These are phyloP conservation scores for Pulveroboletus ravenelii DNA, from an alignment of 768 basidiomycete species.

Conservation along the genomic window DNA sequence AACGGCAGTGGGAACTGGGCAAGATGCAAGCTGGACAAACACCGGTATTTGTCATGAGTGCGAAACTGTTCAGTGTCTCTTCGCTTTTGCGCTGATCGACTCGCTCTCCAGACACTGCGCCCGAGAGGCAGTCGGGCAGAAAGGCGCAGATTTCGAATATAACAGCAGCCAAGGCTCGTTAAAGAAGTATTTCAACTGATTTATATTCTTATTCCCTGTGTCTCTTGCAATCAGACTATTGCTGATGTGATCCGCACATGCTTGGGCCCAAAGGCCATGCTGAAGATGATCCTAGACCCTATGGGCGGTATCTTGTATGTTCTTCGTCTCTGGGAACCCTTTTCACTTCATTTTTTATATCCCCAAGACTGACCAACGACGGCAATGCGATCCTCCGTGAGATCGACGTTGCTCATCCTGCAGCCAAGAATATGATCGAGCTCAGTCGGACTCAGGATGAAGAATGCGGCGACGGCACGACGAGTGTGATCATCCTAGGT, in stretches of 20 bases:
- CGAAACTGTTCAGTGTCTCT: conserved; percentile 14
- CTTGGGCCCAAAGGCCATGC: conserved; percentile 95
- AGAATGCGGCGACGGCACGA: conserved; percentile 98
- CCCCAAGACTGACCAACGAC: conserved; percentile 84
- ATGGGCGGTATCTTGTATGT: conserved; percentile 97
- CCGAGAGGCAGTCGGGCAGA: conserved; percentile 88
- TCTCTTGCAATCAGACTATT: conserved; percentile 59
- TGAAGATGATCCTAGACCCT: conserved; percentile 99
- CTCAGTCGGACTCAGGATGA: conserved; percentile 97
- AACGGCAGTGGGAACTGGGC: background rate
- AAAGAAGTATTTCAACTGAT: no score
- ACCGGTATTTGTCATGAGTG: conserved; percentile 83
- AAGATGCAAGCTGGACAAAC: conserved; percentile 48
- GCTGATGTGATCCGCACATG: conserved; percentile 98
- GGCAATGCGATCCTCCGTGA: conserved; percentile 98
- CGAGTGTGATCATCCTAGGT: conserved; percentile 97
- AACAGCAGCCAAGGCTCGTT: conserved; percentile 85
- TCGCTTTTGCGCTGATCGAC: background rate
- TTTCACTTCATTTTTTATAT: background rate
- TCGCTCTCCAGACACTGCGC: conserved; percentile 68
- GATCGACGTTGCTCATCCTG: conserved; percentile 98
- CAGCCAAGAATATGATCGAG: conserved; percentile 99
- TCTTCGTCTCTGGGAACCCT: background rate
- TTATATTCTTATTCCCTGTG: background rate
- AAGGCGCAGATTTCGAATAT: conserved; percentile 98